phyloP scores from a whole-genome alignment of 306 rosid species.

The Lotus japonicus region DNA sequence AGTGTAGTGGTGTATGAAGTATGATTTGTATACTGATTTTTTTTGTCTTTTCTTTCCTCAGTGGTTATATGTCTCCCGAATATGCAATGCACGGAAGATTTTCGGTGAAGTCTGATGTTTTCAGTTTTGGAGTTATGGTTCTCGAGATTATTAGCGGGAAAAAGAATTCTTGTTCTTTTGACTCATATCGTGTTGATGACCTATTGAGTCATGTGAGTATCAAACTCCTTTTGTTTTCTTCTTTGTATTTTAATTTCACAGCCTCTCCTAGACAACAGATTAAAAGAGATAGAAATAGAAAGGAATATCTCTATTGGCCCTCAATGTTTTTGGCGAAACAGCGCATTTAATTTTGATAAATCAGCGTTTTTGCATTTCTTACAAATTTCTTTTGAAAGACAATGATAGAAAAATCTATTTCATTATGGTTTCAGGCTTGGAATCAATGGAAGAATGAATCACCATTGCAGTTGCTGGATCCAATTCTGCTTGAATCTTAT shows the following conservation, averaged over 20 bases:
- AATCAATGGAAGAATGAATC: constrained; percentile 35
- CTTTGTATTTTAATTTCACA: not conserved
- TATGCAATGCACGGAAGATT: constrained; percentile 44
- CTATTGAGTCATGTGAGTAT: constrained; percentile 40
- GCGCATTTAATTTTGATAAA: no score
- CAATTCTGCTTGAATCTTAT: constrained; percentile 29
- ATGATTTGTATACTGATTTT: not conserved
- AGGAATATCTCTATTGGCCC: no score
- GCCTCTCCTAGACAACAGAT: not conserved
- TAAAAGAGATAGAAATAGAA: not conserved
- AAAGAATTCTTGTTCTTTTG: constrained; percentile 31
- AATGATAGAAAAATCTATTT: not conserved
- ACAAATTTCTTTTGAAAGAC: not conserved
- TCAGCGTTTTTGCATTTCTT: no score
- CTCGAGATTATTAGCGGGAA: constrained; percentile 45
- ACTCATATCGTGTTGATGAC: constrained; percentile 27
- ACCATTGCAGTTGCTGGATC: constrained; percentile 28
- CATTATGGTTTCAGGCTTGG: constrained; percentile 45
- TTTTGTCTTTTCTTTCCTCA: not conserved
- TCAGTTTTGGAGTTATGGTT: constrained; percentile 42
- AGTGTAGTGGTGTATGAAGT: no score
- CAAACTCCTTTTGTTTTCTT: not conserved
- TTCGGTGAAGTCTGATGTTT: constrained; percentile 35
- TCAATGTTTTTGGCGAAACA: no score
- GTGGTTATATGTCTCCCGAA: constrained; percentile 41